Percentiles rank a stretch among this genome's conserved stretches.
Evolutionary conservation across 2,329 filamentous ascomycete species (phyloP).

Genomic region (Fusarium nodosum): DNA sequence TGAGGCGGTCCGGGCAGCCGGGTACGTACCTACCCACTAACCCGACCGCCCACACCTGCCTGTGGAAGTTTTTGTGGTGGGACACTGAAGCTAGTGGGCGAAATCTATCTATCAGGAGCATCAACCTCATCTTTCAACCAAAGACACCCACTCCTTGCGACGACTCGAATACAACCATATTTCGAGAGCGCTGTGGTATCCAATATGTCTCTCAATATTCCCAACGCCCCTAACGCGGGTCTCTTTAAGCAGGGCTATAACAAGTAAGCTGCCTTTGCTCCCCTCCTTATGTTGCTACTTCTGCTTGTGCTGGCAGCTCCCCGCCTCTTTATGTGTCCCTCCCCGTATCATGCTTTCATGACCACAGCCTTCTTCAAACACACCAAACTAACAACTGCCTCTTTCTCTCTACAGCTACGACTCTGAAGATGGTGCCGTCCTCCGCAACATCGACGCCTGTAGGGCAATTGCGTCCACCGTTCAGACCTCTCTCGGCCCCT

Average conservation of each 20-base stretch:
- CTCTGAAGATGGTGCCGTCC: conserved; percentile 97
- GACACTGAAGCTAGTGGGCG: conserved; percentile 46
- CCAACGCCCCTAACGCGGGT: conserved; percentile 90
- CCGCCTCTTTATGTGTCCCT: conserved; percentile 46
- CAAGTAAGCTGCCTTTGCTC: conserved; percentile 72
- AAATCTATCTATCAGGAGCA: conserved; percentile 43
- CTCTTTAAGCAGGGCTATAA: conserved; percentile 98
- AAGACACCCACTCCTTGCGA: conserved; percentile 35
- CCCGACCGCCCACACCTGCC: conserved; percentile 38
- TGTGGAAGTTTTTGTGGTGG: conserved; percentile 50
- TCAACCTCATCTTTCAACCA: conserved; percentile 41
- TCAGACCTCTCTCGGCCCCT: conserved; percentile 95
- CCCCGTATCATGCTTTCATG: conserved; percentile 14
- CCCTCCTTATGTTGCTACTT: conserved; percentile 22
- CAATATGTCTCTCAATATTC: conserved; percentile 94
- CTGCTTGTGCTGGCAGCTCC: conserved; percentile 42
- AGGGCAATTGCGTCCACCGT: conserved; percentile 95
- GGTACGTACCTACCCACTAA: conserved; percentile 49
- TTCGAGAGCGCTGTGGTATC: conserved; percentile 38
- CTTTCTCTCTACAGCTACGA: conserved; percentile 78
- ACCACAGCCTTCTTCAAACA: background rate
- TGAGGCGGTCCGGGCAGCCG: conserved; percentile 30
- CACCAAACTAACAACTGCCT: conserved; percentile 4
- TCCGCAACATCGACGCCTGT: conserved; percentile 99
- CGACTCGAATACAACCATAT: conserved; percentile 41